phyloP scores from a whole-genome alignment of 2,329 filamentous ascomycete species.

The Ascochyta lentis region DNA sequence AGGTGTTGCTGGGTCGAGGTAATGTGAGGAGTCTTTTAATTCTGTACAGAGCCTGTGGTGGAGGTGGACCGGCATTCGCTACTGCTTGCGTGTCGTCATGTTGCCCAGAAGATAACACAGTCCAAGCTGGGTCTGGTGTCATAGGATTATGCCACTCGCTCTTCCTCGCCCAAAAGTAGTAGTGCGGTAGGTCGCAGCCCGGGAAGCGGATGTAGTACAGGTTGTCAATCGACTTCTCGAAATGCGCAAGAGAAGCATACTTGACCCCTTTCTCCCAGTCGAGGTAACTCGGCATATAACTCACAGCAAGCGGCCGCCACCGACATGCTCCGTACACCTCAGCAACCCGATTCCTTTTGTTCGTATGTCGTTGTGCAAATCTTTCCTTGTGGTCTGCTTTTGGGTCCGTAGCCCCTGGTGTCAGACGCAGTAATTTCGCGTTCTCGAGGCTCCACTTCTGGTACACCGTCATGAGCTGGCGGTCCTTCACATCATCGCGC shows the following conservation, averaged over 20 bases:
- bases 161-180: constrained; percentile 39
- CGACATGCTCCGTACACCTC: constrained; percentile 32
- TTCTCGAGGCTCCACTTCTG: constrained; percentile 23
- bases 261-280: constrained; percentile 18
- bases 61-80: neutral
- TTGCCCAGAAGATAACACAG: neutral
- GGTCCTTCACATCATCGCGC: constrained; percentile 4
- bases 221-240: constrained; percentile 19
- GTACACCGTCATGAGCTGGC: constrained; percentile 26
- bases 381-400: constrained; percentile 16
- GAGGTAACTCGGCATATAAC: constrained; percentile 37
- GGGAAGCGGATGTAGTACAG: constrained; percentile 39
- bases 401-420: neutral
- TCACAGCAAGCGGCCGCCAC: constrained; percentile 29
- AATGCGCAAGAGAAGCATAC: neutral
- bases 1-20: neutral
- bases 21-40: constrained; percentile 16
- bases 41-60: neutral
- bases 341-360: constrained; percentile 19
- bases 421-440: constrained; percentile 6
- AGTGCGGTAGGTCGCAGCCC: constrained; percentile 40
- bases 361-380: constrained; percentile 12
- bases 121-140: constrained; percentile 25
- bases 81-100: neutral
- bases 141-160: constrained; percentile 35